Evolutionary conservation across 1,284 basidiomycete genomes (phyloP), one percentile per base, ranked within the genome.

Genomic region (Cryptococcus amylolentus): DNA sequence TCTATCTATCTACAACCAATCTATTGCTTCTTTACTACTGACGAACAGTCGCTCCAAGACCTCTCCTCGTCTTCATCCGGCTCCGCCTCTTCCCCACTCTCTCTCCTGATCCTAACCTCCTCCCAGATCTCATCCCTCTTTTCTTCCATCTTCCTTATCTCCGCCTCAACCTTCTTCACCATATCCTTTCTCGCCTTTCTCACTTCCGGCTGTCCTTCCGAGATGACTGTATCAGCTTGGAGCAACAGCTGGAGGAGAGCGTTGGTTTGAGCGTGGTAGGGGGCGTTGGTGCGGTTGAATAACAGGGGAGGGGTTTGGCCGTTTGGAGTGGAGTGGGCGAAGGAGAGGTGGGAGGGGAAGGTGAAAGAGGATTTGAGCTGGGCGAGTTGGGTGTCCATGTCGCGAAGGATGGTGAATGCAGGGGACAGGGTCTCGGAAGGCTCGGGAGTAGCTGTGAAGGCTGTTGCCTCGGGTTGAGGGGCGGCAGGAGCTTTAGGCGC

Each of bases 211-310:
- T 85, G 81, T 0, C 87, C 88, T 63, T 80, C 81, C 61, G 83
- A 86, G 61, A 86, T 82, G 5, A 89, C 81, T 0, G 80, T 83
- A 63, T 90, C 88, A 6, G 88, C 80, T 56, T 80, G 78, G 46
- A 84, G 80, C 37, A 89, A 77, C 10, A 89, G 72, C 52, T 82
- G 82, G 51, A 83, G 82, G 52, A 89, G 78, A 20, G 80, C 79
- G 61, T 86, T 81, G 56, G 85, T 82, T 69, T 84, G 84, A 51
- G 78, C 81, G 49, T 84, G 81, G 27, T 86, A 75, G 0, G 83
- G 79, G 13, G 82, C 80, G 69, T 86, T 85, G 52, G 67, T 72
- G 2, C 82, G 70, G 41, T 81, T 82, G 69, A 39, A 80, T 70
- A 16, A 72, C 62, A n/a, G 78, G 73, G 40, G 66, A 56, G 20